These are phyloP conservation scores for Cenchrus fungigraminus DNA, from an alignment of 176 grass and related monocot genomes.

Conservation along the genomic window DNA sequence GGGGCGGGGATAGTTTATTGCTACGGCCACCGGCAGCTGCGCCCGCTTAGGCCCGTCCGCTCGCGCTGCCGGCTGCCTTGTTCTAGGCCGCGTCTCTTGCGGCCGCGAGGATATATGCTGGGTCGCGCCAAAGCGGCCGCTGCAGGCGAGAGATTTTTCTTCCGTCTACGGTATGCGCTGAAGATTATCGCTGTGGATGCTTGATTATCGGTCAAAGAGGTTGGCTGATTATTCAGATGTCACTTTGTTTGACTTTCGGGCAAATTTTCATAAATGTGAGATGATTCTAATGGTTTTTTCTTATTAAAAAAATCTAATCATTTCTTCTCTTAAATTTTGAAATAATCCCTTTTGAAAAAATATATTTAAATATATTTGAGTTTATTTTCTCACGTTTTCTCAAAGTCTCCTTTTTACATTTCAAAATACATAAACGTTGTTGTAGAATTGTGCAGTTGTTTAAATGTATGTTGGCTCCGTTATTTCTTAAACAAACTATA, in stretches of 20 bases:
- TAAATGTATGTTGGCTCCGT: too few species aligned
- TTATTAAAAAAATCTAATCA: background rate
- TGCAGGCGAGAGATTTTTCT: constrained; percentile 9
- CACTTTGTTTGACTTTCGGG: background rate
- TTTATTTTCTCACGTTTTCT: too few species aligned
- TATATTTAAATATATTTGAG: background rate
- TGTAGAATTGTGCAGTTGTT: too few species aligned
- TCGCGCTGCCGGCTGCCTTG: constrained; percentile 17
- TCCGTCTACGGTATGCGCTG: background rate
- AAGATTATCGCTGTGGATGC: background rate
- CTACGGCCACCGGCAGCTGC: constrained; percentile 28
- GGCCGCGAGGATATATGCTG: constrained; percentile 10
- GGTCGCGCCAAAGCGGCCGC: background rate
- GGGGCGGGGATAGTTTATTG: constrained; percentile 37
- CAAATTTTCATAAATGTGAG: background rate
- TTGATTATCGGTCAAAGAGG: constrained; percentile 9
- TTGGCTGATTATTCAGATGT: background rate
- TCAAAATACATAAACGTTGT: too few species aligned
- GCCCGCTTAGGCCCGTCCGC: background rate
- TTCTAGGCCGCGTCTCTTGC: background rate
- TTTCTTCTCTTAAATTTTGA: too few species aligned
- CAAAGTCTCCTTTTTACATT: too few species aligned
- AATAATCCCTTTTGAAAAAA: too few species aligned
- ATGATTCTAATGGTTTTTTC: background rate
- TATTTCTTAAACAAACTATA: too few species aligned